Conservation (phyloP, 306 rosid species). For the Citrullus colocynthis region DNA sequence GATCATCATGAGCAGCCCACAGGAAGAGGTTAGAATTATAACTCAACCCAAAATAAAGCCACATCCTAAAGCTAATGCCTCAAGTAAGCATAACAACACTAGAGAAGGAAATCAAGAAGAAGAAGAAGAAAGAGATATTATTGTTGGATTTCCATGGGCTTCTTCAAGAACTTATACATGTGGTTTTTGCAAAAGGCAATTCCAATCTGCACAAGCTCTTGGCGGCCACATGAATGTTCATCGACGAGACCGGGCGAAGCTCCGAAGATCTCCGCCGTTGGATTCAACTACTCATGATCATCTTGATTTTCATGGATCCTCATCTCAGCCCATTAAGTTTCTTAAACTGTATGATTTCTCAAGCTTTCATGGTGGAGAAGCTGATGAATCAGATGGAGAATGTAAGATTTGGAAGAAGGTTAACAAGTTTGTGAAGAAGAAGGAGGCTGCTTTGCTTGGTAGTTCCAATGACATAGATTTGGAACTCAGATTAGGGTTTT, state of each 20-base stretch:
- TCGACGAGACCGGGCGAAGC: constrained; percentile 94
- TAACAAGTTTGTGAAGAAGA: not conserved
- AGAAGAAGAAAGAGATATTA: not conserved
- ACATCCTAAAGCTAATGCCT: not conserved
- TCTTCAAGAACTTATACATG: constrained; percentile 88
- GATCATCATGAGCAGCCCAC: not conserved
- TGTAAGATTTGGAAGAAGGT: not conserved
- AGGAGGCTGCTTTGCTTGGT: not conserved
- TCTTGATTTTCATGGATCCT: not conserved
- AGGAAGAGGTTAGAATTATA: not conserved
- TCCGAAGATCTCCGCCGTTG: constrained; percentile 34
- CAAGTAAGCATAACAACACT: not conserved
- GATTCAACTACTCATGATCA: not conserved
- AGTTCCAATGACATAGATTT: not conserved
- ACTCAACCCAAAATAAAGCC: not conserved
- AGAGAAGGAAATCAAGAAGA: not conserved
- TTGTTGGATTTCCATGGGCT: constrained; percentile 33
- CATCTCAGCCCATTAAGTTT: not conserved
- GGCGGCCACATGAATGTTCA: constrained; percentile 99
- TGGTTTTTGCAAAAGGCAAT: constrained; percentile 65
- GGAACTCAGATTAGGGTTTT: constrained; percentile 9
- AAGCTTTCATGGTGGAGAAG: not conserved
- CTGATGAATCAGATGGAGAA: not conserved
- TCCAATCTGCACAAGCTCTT: constrained; percentile 86
- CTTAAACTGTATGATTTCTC: not conserved